phyloP scores from a whole-genome alignment of 495 filamentous ascomycete species.

The Xylaria telfairii region DNA sequence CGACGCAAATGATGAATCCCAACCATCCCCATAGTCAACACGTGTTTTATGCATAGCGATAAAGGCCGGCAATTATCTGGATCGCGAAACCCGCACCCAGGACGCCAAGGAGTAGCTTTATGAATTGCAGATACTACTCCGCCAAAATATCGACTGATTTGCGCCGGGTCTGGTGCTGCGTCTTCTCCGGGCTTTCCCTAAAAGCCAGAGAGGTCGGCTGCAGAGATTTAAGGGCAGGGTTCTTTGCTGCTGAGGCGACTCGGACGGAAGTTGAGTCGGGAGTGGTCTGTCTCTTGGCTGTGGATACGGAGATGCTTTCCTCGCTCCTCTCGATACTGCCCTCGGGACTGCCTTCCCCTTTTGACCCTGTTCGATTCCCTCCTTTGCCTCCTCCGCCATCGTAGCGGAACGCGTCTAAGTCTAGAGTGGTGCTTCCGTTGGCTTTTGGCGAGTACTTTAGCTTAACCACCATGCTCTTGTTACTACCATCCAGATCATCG shows the following conservation, averaged over 20 bases:
- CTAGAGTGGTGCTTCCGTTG: conserved; percentile 29
- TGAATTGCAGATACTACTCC: conserved; percentile 30
- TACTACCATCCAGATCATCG: conserved; percentile 58
- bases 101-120: background rate
- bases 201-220: conserved; percentile 54
- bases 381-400: conserved; percentile 27
- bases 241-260: conserved; percentile 7
- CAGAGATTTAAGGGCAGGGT: conserved; percentile 29
- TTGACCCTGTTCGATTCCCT: conserved; percentile 12
- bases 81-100: background rate
- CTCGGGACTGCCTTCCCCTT: conserved; percentile 59
- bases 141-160: conserved; percentile 40
- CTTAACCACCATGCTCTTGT: conserved; percentile 68
- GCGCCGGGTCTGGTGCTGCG: conserved; percentile 40
- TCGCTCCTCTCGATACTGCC: conserved; percentile 76
- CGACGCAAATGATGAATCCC: background rate
- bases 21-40: background rate
- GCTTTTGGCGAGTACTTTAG: conserved; percentile 49
- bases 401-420: conserved; percentile 36
- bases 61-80: background rate
- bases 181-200: conserved; percentile 60
- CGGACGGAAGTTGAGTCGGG: conserved; percentile 21
- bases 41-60: background rate
- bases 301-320: conserved; percentile 70
- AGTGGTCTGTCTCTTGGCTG: conserved; percentile 42